Percentiles rank a stretch among this genome's conserved stretches.
phyloP scores from a whole-genome alignment of 2,329 filamentous ascomycete species.

The Fusarium longipes region DNA sequence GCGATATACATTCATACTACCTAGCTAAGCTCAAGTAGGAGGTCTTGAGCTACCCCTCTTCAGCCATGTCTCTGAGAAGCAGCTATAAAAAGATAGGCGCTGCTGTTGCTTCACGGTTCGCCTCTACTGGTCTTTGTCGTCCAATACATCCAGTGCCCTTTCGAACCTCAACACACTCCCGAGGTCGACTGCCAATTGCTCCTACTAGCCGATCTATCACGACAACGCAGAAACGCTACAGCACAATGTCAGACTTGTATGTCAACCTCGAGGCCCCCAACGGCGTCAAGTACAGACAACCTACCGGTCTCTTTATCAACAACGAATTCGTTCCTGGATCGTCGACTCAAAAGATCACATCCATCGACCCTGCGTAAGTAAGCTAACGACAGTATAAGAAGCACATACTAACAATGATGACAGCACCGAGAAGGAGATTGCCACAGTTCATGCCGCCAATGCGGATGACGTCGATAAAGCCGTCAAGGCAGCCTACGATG shows the following conservation, averaged over 20 bases:
- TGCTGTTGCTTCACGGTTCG: slow-evolving; percentile 24
- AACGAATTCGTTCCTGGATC: slow-evolving; percentile 75
- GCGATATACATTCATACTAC: slow-evolving; percentile 7
- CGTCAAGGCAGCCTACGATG: slow-evolving; percentile 65
- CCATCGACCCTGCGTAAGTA: slow-evolving; percentile 48
- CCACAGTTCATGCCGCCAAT: slow-evolving; percentile 46
- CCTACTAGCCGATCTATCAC: slow-evolving; percentile 14
- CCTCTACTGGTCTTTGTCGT: slow-evolving; percentile 2
- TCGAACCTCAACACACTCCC: slow-evolving; percentile 9
- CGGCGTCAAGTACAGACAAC: slow-evolving; percentile 77
- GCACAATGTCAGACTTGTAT: slow-evolving; percentile 41
- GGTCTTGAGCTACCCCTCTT: slow-evolving; percentile 27
- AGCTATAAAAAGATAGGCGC: slow-evolving; percentile 40
- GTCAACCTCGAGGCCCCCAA: slow-evolving; percentile 81
- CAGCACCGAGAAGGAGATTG: slow-evolving; percentile 48
- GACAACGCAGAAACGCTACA: slow-evolving; percentile 30
- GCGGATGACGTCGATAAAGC: slow-evolving; percentile 48
- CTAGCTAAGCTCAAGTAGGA: slow-evolving; percentile 22
- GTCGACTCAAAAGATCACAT: slow-evolving; percentile 44
- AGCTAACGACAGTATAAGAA: no score
- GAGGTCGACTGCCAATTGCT: slow-evolving; percentile 24
- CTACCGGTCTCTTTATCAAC: slow-evolving; percentile 84
- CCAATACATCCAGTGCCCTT: slow-evolving; percentile 7
- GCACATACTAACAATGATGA: background rate
- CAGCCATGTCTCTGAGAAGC: slow-evolving; percentile 18